Percentiles rank a stretch among this genome's conserved stretches.
phyloP scores from a whole-genome alignment of 306 rosid species.

The Biancaea sappan region DNA sequence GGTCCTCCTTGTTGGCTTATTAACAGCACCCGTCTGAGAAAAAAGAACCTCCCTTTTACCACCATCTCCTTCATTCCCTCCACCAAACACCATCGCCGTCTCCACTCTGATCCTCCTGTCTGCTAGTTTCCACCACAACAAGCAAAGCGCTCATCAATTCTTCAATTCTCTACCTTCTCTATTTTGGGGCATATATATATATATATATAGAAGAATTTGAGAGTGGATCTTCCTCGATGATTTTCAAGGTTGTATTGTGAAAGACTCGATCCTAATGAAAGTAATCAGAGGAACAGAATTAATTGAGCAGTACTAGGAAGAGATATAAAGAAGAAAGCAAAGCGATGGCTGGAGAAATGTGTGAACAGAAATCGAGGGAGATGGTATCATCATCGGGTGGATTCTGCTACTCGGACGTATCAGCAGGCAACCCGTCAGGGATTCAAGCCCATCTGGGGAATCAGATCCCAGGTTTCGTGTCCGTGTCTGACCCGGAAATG shows the following conservation, averaged over 20 bases:
- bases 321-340: too few species aligned
- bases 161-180: background rate
- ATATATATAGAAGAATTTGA: too few species aligned
- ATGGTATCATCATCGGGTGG: constrained; percentile 49
- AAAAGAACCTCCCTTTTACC: constrained; percentile 4
- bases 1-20: constrained; percentile 48
- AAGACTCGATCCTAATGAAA: constrained; percentile 11
- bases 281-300: too few species aligned
- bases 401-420: constrained; percentile 57
- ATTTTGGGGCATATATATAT: background rate
- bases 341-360: constrained; percentile 49
- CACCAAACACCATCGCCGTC: constrained; percentile 14
- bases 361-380: constrained; percentile 56
- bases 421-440: constrained; percentile 43
- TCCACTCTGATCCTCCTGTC: too few species aligned
- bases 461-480: constrained; percentile 60
- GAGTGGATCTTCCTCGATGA: background rate
- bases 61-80: too few species aligned
- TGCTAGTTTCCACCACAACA: too few species aligned
- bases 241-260: constrained; percentile 21
- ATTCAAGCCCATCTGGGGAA: constrained; percentile 43
- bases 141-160: too few species aligned
- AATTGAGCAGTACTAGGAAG: too few species aligned
- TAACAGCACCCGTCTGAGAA: constrained; percentile 39
- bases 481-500: constrained; percentile 53